Percentiles rank a stretch among this genome's conserved stretches.
Evolutionary conservation across 2,329 filamentous ascomycete genomes (phyloP).

Genomic region (Arthroderma sp.): DNA sequence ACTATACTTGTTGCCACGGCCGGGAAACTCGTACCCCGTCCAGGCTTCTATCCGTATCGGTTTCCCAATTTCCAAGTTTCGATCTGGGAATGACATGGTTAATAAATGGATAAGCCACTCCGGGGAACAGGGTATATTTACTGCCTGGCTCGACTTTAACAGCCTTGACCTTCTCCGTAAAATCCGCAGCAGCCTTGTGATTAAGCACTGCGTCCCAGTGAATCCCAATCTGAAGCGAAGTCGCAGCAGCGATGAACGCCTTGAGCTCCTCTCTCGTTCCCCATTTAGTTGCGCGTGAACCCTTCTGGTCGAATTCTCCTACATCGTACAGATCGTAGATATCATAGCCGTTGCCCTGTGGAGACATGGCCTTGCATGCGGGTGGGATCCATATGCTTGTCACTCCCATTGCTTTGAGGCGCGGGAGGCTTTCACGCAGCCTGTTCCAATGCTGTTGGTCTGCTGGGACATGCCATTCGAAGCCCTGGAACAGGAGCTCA

Average conservation of each 20-base stretch:
- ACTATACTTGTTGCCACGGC: slow-evolving; percentile 47
- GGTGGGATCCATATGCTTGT: slow-evolving; percentile 57
- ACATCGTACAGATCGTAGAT: slow-evolving; percentile 58
- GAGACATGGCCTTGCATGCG: slow-evolving; percentile 53
- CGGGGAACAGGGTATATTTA: slow-evolving; percentile 9
- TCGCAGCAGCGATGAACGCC: slow-evolving; percentile 38
- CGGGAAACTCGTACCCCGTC: slow-evolving; percentile 54
- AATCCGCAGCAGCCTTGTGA: slow-evolving; percentile 57
- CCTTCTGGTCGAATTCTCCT: slow-evolving; percentile 62
- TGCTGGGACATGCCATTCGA: slow-evolving; percentile 59
- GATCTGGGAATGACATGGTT: slow-evolving; percentile 2
- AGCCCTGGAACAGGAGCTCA: slow-evolving; percentile 52
- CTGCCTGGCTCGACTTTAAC: slow-evolving; percentile 49
- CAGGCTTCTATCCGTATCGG: slow-evolving; percentile 54
- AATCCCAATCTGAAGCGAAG: slow-evolving; percentile 42
- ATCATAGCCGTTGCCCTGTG: slow-evolving; percentile 54
- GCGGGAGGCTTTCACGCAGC: slow-evolving; percentile 39
- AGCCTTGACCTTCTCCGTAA: slow-evolving; percentile 48
- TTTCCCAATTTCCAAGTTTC: slow-evolving; percentile 23
- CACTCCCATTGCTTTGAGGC: slow-evolving; percentile 47
- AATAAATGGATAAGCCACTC: neutral
- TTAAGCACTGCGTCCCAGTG: slow-evolving; percentile 62
- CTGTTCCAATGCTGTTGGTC: slow-evolving; percentile 50
- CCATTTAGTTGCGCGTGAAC: slow-evolving; percentile 52
- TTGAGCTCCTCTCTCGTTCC: slow-evolving; percentile 50